These are phyloP conservation scores for Harringtonia lauricola DNA, from an alignment of 2,329 filamentous ascomycete species.

Conservation along the genomic window DNA sequence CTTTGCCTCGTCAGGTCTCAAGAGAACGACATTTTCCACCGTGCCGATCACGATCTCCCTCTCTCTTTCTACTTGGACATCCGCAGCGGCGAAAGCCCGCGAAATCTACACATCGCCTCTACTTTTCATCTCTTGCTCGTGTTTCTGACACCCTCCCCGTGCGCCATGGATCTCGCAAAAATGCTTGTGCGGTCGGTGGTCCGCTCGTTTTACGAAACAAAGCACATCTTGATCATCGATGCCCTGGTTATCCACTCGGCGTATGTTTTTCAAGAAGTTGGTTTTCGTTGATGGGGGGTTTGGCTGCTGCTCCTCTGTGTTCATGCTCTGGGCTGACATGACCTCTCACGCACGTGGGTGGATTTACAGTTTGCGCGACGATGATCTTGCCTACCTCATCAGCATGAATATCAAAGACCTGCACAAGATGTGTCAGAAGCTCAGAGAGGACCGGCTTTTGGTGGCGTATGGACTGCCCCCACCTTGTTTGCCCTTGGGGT, in stretches of 20 bases:
- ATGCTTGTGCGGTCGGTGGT: constrained; percentile 77
- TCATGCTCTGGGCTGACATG: constrained; percentile 31
- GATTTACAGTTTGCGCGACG: constrained; percentile 53
- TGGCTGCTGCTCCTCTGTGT: not conserved
- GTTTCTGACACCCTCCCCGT: too few relatives aligned
- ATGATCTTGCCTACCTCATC: constrained; percentile 79
- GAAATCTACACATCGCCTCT: too few relatives aligned
- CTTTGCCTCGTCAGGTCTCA: not conserved
- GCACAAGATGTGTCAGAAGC: constrained; percentile 74
- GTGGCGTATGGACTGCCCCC: constrained; percentile 45
- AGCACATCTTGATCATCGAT: constrained; percentile 76
- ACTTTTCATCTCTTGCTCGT: too few relatives aligned
- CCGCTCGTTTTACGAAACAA: constrained; percentile 77
- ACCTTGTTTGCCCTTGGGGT: not conserved
- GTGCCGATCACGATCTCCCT: not conserved
- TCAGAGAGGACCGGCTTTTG: constrained; percentile 79
- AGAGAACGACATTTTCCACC: not conserved
- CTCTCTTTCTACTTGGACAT: not conserved
- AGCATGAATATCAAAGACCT: constrained; percentile 86
- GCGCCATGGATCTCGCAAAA: constrained; percentile 44
- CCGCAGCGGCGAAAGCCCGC: too few relatives aligned
- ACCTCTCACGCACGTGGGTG: not conserved
- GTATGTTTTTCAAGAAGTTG: constrained; percentile 39
- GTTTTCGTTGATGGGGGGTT: not conserved
- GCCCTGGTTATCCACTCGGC: constrained; percentile 72